Base-by-base conservation (phyloP, 2,329 filamentous ascomycete genomes). In the Xylariaceae sp. region DNA sequence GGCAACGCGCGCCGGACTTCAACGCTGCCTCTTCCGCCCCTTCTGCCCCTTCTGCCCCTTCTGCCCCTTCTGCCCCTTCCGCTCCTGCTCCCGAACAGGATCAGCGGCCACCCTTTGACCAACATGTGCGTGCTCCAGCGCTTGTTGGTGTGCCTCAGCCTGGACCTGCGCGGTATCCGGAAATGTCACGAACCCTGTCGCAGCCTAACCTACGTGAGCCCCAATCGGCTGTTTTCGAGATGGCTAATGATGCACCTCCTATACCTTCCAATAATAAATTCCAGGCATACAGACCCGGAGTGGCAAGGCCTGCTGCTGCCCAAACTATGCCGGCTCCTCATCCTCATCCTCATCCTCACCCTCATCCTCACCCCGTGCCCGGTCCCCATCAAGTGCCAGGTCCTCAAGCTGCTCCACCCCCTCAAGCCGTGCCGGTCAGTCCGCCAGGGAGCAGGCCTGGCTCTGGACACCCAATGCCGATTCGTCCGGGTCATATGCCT, bases 141-240 rank as follows among this genome's bases (percentile, higher is more conserved):
- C 60, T 55, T 9, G 60, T 63, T 6, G 67, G 65, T 12, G 63
- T 62, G 58, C 69, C 75, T n/a, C 77, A 80, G 53, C 75, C 68
- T 53, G 78, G 73, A 57, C 78, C 71, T 52, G 80, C 71, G 62
- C 77, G 73, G 65, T 76, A 72, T 39, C 79, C 77, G 27, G 77
- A 81, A 61, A 68, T 85, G 49, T 80, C 75, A 55, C 78, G 80
- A 56, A 81, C 83, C 12, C 84, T 84, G 60, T 88, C 85, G 8
- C 85, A 88, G 65, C 84, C 85, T 32, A 80, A 87, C 65, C 71
- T 87, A 55, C 76, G 81, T 37, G 78, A 83, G 60, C 78, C 80
- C 3, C 83, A 88, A 62, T 76, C 82, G 2, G 87, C 87, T 6
- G 78, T 88, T 1, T 90, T 90, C 61, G 88, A 90, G 64, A 86